Evolutionary conservation across 805 yeast genomes (phyloP), one percentile per base, ranked within the genome.

Genomic region (Metschnikowia rubicola): DNA sequence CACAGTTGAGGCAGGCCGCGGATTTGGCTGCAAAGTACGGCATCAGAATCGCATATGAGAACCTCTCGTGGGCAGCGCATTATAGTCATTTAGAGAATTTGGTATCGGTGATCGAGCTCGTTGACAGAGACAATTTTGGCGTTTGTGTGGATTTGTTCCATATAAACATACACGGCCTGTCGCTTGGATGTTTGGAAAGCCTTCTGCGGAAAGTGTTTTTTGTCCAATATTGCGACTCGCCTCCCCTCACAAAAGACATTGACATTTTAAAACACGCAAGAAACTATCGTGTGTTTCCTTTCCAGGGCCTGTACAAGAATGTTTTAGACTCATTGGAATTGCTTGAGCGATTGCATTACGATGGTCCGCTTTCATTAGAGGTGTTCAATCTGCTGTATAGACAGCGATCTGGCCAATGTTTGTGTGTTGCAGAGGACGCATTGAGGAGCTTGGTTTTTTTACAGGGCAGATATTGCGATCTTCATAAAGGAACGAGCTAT

Each of bases 81-180:
- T 42, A 52, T 19, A 51, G 47, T 21, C 48, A 54, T 3, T 47
- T 63, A 47, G 54, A 53, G 8, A 44, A 45, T 12, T 32, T 52
- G n/a, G 54, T 57, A 44, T 46, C 48, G 2, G 39, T 60, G 4
- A 57, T 62, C 9, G 38, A 47, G 21, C 37, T 35, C 19, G 66
- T 62, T 4, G 47, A 62, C 46, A 44, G 46, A 15, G 42, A 44
- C 2, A 63, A 63, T 47, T 60, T 63, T 44, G 67, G 67, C 5
- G 35, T 58, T 2, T 62, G 66, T 39, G 37, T 63, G 34, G 67
- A 63, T 43, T 56, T 64, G 3, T 63, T 58, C 55, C 67, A 63
- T 47, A 51, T 60, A n/a, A 44, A 44, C 30, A 44, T 38, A 21
- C 47, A 44, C 31, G 19, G 33, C 13, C 34, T 39, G 35, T 30